Evolutionary conservation across 805 yeast genomes (phyloP).

Genomic region (Yarrowia sp.): DNA sequence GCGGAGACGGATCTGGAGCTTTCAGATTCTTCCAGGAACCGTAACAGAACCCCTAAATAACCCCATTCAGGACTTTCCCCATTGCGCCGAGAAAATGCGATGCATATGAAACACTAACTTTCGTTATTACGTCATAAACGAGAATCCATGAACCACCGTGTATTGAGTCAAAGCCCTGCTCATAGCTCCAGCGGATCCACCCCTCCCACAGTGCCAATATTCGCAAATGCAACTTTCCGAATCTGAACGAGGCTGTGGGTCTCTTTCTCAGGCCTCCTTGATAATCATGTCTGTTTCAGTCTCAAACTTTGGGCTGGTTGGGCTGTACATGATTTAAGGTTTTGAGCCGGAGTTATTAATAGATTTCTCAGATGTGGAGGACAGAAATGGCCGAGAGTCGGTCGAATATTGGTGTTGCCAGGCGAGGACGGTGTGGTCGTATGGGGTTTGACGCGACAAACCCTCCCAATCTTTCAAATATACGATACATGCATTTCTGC

Average conservation of each 20-base stretch:
- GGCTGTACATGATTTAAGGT: conserved; percentile 12
- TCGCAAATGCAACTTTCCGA: neutral
- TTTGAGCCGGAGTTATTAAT: neutral
- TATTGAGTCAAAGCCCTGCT: too few species aligned
- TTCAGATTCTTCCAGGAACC: too few species aligned
- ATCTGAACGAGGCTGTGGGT: conserved; percentile 18
- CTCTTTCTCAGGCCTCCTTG: conserved; percentile 8
- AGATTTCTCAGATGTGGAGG: neutral
- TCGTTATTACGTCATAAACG: too few species aligned
- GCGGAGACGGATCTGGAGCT: too few species aligned
- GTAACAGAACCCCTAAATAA: neutral
- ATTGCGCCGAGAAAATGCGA: conserved; percentile 18
- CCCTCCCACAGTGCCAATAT: too few species aligned
- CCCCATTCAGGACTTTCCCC: neutral
- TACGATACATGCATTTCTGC: conserved; percentile 3
- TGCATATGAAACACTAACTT: conserved; percentile 18
- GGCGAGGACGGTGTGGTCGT: neutral
- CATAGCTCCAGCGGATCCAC: too few species aligned
- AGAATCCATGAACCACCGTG: too few species aligned
- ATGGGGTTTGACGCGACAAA: too few species aligned
- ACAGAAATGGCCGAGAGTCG: neutral
- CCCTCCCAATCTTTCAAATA: neutral
- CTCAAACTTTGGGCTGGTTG: conserved; percentile 25
- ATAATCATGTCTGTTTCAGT: conserved; percentile 15
- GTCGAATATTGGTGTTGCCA: neutral